Percentiles rank a stretch among this genome's conserved stretches.
Conservation (phyloP, 2,329 filamentous ascomycete genomes). For the Venturia effusa region DNA sequence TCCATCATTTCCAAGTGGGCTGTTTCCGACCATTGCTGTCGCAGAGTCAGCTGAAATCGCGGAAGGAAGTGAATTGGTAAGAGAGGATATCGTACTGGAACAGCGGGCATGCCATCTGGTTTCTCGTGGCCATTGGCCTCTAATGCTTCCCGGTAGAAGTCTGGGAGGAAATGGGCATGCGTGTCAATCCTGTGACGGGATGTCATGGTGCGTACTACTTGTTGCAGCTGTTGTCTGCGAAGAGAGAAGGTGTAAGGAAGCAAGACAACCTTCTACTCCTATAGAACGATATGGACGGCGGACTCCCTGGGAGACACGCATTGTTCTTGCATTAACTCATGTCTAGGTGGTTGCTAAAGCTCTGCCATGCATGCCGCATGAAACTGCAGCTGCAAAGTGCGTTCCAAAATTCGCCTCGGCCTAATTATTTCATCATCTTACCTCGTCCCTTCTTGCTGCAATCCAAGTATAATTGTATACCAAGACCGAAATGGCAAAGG, state of each 20-base stretch:
- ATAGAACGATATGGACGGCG: background rate
- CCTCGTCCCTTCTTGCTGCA: too few relatives aligned
- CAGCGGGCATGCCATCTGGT: slow-evolving; percentile 40
- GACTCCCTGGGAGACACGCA: background rate
- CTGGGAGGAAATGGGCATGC: slow-evolving; percentile 37
- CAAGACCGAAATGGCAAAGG: too few relatives aligned
- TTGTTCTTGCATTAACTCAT: background rate
- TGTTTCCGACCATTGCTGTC: slow-evolving; percentile 33
- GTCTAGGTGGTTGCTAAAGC: background rate
- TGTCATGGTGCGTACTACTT: background rate
- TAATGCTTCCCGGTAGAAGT: slow-evolving; percentile 31
- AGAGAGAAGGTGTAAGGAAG: background rate
- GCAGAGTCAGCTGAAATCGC: background rate
- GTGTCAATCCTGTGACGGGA: slow-evolving; percentile 32
- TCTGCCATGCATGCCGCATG: background rate
- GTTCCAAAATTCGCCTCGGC: background rate
- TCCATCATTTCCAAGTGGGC: slow-evolving; percentile 42
- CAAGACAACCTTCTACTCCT: too few relatives aligned
- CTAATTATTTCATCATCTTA: background rate
- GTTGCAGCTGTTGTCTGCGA: background rate
- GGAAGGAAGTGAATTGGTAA: too few relatives aligned
- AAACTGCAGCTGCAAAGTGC: background rate
- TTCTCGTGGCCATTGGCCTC: slow-evolving; percentile 30
- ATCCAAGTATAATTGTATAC: too few relatives aligned
- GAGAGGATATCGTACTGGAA: slow-evolving; percentile 20